These are phyloP conservation scores for Sodiomyces alkalinus DNA, from an alignment of 2,329 filamentous ascomycete genomes.

Conservation along the genomic window DNA sequence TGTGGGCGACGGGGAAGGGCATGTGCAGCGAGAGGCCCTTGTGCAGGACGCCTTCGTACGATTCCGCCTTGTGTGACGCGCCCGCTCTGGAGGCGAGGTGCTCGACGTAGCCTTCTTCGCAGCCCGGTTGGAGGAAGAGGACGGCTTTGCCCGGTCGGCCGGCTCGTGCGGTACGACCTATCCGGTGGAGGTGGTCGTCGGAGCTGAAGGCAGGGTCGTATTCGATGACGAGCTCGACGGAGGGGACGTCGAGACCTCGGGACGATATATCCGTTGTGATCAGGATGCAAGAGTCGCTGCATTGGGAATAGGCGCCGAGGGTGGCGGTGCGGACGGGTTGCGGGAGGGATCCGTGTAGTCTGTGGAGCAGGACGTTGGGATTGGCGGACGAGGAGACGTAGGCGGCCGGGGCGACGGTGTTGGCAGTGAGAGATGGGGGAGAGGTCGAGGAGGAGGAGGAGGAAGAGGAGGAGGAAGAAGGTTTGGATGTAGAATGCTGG, in stretches of 20 bases:
- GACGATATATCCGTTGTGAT: constrained; percentile 94
- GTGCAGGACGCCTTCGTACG: constrained; percentile 42
- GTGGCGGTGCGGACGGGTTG: constrained; percentile 81
- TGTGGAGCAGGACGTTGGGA: constrained; percentile 57
- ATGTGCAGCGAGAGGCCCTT: constrained; percentile 48
- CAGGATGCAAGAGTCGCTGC: constrained; percentile 62
- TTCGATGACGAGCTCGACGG: constrained; percentile 88
- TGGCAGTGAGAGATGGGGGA: constrained; percentile 24
- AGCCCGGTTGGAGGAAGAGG: constrained; percentile 80
- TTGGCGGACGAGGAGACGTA: constrained; percentile 65
- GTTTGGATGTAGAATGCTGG: neutral
- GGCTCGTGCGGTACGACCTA: constrained; percentile 87
- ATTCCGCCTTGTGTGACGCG: constrained; percentile 30
- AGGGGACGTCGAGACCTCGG: constrained; percentile 86
- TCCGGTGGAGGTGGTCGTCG: constrained; percentile 85
- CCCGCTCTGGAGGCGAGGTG: constrained; percentile 38
- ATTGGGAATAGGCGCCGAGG: constrained; percentile 61
- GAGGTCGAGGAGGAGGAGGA: neutral
- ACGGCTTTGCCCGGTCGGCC: constrained; percentile 75
- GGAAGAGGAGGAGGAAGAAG: no score
- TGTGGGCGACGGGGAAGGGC: constrained; percentile 57
- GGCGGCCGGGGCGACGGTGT: constrained; percentile 53
- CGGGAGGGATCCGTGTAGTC: constrained; percentile 81
- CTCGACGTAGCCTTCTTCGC: constrained; percentile 80
- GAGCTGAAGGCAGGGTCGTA: constrained; percentile 92